Evolutionary conservation across 768 basidiomycete species (phyloP), one percentile per base, ranked within the genome.

Genomic region (Agaricus subrufescens): DNA sequence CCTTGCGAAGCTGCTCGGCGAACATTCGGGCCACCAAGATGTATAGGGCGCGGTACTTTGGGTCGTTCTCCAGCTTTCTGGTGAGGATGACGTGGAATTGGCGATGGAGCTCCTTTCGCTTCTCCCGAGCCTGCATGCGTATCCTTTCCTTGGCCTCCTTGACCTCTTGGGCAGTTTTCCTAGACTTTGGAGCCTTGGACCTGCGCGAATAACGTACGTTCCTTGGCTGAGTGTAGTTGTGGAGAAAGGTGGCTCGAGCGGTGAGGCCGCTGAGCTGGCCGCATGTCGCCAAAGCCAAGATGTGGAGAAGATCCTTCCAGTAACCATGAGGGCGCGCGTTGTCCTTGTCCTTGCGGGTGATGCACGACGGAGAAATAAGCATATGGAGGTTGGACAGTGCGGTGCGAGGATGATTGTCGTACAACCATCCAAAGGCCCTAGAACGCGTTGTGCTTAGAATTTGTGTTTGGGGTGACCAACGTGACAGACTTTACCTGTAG

Each of bases 221-320:
- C 27, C 40, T 49, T 38, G 50, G 38, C 12, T 30, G 49, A 14
- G 60, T 62, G 4, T 62, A 59, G n/a, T 63, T 56, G 53, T 74
- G 73, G 29, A 70, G 70, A 63, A 67, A 74, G 57, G 38, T 64
- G 29, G 68, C 52, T 15, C 34, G 52, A 30, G 49, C 39, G 37
- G 45, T 1, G n/a, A 62, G 57, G 40, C 62, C 60, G 45, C 62
- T 59, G 23, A 89, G 75, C 57, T 87, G 72, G 56, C 76, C 79
- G 14, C 75, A 66, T 1, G 82, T 74, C 10, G 82, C 83, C 29
- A 90, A 74, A 3, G 80, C 75, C 4, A 89, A 72, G 48, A 90
- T 82, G 50, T 87, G 85, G 51, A 87, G 76, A 23, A 89, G 73
- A 61, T 89, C 88, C 63, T 91, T 89, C 84, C 85, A 89, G 62